Evolutionary conservation across 495 filamentous ascomycete genomes (phyloP).

Genomic region (Pyrenula aspistea): DNA sequence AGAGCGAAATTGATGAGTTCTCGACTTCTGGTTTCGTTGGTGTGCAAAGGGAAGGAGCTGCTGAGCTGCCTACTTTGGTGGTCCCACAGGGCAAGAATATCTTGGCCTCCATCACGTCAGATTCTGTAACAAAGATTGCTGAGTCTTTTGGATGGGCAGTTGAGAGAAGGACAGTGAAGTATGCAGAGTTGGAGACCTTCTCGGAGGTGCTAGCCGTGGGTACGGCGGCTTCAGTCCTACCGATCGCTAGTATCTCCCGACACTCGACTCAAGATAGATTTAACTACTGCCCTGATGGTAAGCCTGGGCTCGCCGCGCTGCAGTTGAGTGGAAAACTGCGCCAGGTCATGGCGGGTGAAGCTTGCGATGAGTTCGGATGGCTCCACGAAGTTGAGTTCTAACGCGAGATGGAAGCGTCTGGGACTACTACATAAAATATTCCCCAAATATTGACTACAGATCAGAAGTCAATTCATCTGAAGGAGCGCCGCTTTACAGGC

Average conservation of each 20-base stretch:
- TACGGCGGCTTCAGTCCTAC: constrained; percentile 4
- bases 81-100: constrained; percentile 54
- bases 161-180: constrained; percentile 31
- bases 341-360: too few relatives aligned
- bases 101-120: constrained; percentile 56
- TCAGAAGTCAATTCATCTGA: too few relatives aligned
- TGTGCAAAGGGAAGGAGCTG: constrained; percentile 12
- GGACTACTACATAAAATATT: too few relatives aligned
- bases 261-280: constrained; percentile 2
- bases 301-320: too few relatives aligned
- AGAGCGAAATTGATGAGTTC: constrained; percentile 34
- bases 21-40: constrained; percentile 34
- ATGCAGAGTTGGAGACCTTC: constrained; percentile 2
- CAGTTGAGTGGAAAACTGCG: too few relatives aligned
- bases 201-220: constrained; percentile 5
- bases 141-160: constrained; percentile 46
- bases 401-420: too few relatives aligned
- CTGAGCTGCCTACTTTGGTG: constrained; percentile 27
- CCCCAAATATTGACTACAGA: too few relatives aligned
- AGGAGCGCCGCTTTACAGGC: too few relatives aligned
- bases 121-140: constrained; percentile 45
- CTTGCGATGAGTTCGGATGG: too few relatives aligned
- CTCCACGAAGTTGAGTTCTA: too few relatives aligned
- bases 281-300: too few relatives aligned
- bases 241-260: constrained; percentile 3